Base-by-base conservation (phyloP, 225 moss, liverwort and hornwort genomes). In the Polytrichum commune region DNA sequence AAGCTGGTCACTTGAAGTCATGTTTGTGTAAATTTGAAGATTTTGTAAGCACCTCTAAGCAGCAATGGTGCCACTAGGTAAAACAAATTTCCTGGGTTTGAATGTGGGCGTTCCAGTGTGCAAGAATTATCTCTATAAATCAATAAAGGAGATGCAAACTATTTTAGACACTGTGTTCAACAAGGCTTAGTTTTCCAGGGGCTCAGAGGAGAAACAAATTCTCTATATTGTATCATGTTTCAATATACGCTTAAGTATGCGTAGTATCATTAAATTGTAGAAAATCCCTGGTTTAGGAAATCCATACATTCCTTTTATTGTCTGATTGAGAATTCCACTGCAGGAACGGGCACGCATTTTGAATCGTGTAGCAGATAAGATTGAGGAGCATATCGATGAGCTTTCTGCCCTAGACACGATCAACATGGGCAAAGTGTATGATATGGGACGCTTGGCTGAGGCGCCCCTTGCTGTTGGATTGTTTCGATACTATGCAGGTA, bases 401-500 rank as follows among this genome's bases (percentile, higher is more conserved):
- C 73, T 88, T 27, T 85, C 88, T 1, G 80, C 88, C 20, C 78
- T 88, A n/a, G 88, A 88, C 69, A 83, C 88, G 1, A 67, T 88
- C 61, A 85, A 27, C 74, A 88, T 82, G 85, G 88, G 88, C 76
- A 88, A 85, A 76, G 82, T 82, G 58, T 88, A 85, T 2, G 84
- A 85, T 73, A 73, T 83, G 25, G 84, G 82, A 32, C 80, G 82
- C 71, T 60, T 82, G 54, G 82, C 64, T 6, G 84, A 85, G 76
- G 84, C 82, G 2, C 82, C 77, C 61, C 80, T 85, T 55, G 85
- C 88, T 29, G 77, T 85, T 58, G 85, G 85, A 69, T 74, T 84
- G 60, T 88, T 88, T 28, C 88, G 88, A 20, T 88, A 88, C 60
- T 88, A 73, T 27, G 85, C 88, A 85, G 88, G 83, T 84, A 75